These are phyloP conservation scores for Collybia nuda DNA, from an alignment of 768 basidiomycete genomes.

Conservation along the genomic window DNA sequence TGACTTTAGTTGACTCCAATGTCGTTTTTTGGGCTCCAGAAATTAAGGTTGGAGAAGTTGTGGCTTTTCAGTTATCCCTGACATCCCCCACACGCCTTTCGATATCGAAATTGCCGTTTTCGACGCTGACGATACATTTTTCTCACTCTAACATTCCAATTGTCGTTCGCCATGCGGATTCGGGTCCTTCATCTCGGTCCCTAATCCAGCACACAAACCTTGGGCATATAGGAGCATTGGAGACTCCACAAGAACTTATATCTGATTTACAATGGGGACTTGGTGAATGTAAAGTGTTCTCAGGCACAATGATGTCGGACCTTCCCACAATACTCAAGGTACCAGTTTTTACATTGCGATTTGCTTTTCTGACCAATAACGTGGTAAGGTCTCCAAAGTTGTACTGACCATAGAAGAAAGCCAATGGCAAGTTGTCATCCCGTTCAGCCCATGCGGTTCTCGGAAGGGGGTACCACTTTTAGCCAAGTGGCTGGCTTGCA, in stretches of 20 bases:
- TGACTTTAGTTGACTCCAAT: conserved; percentile 55
- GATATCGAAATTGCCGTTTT: conserved; percentile 61
- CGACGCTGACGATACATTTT: conserved; percentile 60
- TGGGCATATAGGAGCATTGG: conserved; percentile 31
- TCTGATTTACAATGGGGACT: conserved; percentile 59
- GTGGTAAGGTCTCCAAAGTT: conserved; percentile 40
- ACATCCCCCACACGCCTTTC: conserved; percentile 46
- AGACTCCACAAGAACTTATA: conserved; percentile 20
- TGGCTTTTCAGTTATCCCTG: conserved; percentile 76
- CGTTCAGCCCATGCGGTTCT: conserved; percentile 41
- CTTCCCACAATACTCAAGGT: conserved; percentile 56
- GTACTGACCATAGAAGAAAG: conserved; percentile 55
- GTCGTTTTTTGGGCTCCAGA: conserved; percentile 73
- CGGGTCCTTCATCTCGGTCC: conserved; percentile 11
- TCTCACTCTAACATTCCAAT: conserved; percentile 46
- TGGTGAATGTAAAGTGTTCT: conserved; percentile 54
- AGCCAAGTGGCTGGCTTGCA: conserved; percentile 57
- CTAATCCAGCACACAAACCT: conserved; percentile 46
- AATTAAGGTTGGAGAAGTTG: conserved; percentile 56
- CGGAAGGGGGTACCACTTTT: conserved; percentile 31
- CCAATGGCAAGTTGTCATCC: conserved; percentile 67
- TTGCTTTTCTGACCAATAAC: neutral
- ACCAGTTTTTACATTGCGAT: conserved; percentile 11
- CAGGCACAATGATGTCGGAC: conserved; percentile 57
- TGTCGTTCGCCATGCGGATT: conserved; percentile 43